Evolutionary conservation across 805 yeast genomes (phyloP), one percentile per base, ranked within the genome.

Genomic region (Schwanniomyces polymorphus): DNA sequence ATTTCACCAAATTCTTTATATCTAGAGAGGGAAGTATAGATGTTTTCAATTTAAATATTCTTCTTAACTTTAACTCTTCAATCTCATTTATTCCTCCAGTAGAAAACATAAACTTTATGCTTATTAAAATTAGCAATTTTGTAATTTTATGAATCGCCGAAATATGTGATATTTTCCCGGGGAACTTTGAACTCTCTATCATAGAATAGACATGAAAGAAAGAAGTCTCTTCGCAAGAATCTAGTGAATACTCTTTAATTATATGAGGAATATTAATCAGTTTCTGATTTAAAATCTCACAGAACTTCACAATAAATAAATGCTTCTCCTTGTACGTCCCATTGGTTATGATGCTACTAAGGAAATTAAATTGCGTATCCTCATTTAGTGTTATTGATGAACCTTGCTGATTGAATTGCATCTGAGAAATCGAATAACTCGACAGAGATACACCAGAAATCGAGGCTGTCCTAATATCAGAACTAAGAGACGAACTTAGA

Each of bases 311-410:
- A 17, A 64, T 50, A 37, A 56, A 44, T 7, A 43, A 46, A 8
- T 60, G 50, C 46, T 65, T 68, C 46, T 65, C 69, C 37, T 64
- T 65, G 45, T 68, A 68, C 1, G 68, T 48, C 0, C 74, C 72
- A 38, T 56, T 35, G 7, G 43, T 33, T 1, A 67, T 35, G 10
- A 66, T 53, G 1, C 64, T 50, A 25, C 68, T 54, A 16, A 63
- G 40, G 1, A 58, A 60, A 27, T 46, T 42, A 28, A 48, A 41
- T 17, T 12, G 27, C 4, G 9, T 12, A 5, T 37, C 39, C 6
- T 11, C 27, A 21, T 37, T 37, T 6, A 37, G 9, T n/a, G 25
- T 12, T 43, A 41, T 12, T 7, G 26, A 29, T 27, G 26, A 12
- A n/a, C 29, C 39, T 33, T 34, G 39, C 12, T 39, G 44, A 11